Evolutionary conservation across 306 rosid genomes (phyloP).

Genomic region (Calophaca sinica): DNA sequence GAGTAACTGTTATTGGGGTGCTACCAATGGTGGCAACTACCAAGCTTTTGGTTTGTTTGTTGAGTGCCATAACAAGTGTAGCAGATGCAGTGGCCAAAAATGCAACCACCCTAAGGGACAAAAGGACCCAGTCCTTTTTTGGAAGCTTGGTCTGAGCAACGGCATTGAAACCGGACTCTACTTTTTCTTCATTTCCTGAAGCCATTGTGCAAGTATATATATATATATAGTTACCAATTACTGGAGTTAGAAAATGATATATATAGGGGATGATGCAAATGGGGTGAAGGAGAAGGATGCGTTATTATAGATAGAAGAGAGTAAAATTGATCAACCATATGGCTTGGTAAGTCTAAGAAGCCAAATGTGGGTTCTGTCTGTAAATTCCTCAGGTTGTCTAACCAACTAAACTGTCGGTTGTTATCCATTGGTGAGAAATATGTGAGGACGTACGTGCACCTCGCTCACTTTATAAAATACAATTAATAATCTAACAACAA

Average conservation of each 20-base stretch:
- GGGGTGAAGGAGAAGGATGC: not conserved
- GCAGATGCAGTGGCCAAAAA: slow-evolving; percentile 74
- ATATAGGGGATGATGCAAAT: slow-evolving; percentile 18
- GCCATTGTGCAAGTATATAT: slow-evolving; percentile 62
- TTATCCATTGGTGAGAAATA: slow-evolving; percentile 58
- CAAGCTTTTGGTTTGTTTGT: slow-evolving; percentile 67
- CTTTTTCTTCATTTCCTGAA: slow-evolving; percentile 51
- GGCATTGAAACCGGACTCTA: slow-evolving; percentile 25
- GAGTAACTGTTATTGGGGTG: slow-evolving; percentile 52
- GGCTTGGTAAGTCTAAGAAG: slow-evolving; percentile 56
- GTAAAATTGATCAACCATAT: slow-evolving; percentile 33
- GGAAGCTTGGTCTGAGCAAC: slow-evolving; percentile 20
- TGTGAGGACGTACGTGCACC: slow-evolving; percentile 9
- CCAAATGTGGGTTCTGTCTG: slow-evolving; percentile 29
- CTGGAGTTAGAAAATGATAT: no score
- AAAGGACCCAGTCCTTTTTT: slow-evolving; percentile 49
- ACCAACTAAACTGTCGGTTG: slow-evolving; percentile 43
- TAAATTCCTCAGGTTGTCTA: slow-evolving; percentile 57
- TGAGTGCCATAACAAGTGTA: slow-evolving; percentile 76
- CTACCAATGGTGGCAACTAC: slow-evolving; percentile 85
- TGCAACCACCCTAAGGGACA: slow-evolving; percentile 61
- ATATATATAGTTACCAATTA: no score
- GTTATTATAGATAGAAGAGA: slow-evolving; percentile 43
- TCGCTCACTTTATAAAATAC: not conserved
- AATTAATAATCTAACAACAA: no score